Evolutionary conservation across 2,329 filamentous ascomycete species (phyloP).

Genomic region (Tolypocladium cylindrosporum): DNA sequence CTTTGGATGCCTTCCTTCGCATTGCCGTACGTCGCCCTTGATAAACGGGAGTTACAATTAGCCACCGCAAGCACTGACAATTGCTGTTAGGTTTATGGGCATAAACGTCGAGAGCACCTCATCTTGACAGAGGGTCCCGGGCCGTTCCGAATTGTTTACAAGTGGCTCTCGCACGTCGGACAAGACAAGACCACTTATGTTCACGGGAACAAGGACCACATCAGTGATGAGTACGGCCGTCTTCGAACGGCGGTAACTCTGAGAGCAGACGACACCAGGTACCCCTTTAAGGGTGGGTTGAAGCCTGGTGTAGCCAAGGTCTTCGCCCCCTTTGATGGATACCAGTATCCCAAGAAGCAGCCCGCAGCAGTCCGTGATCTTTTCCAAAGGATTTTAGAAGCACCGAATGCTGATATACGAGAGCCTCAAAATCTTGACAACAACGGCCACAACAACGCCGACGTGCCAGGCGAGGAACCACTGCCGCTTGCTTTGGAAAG

Average conservation of each 20-base stretch:
- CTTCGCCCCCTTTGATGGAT: slow-evolving; percentile 9
- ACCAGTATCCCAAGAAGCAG: slow-evolving; percentile 8
- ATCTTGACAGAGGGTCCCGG: slow-evolving; percentile 9
- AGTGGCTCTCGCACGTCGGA: slow-evolving; percentile 16
- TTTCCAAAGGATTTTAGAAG: neutral
- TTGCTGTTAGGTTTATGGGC: slow-evolving; percentile 5
- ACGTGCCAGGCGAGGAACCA: neutral
- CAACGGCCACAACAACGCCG: neutral
- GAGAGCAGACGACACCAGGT: slow-evolving; percentile 7
- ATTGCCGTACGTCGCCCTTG: slow-evolving; percentile 1
- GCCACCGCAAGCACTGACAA: slow-evolving; percentile 6
- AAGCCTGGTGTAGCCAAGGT: neutral
- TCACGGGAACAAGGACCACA: neutral
- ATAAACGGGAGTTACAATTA: neutral
- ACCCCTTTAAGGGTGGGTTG: neutral
- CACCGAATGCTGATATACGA: neutral
- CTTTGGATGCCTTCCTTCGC: slow-evolving; percentile 10
- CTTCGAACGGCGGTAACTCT: slow-evolving; percentile 10
- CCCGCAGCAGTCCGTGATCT: neutral
- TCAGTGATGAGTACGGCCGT: slow-evolving; percentile 7
- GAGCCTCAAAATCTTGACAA: neutral
- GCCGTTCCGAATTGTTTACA: slow-evolving; percentile 9
- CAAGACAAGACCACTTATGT: slow-evolving; percentile 15
- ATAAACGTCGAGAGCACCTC: slow-evolving; percentile 10
- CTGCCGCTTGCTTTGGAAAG: neutral